Evolutionary conservation across 306 rosid species (phyloP).

Genomic region (Bauhinia variegata): DNA sequence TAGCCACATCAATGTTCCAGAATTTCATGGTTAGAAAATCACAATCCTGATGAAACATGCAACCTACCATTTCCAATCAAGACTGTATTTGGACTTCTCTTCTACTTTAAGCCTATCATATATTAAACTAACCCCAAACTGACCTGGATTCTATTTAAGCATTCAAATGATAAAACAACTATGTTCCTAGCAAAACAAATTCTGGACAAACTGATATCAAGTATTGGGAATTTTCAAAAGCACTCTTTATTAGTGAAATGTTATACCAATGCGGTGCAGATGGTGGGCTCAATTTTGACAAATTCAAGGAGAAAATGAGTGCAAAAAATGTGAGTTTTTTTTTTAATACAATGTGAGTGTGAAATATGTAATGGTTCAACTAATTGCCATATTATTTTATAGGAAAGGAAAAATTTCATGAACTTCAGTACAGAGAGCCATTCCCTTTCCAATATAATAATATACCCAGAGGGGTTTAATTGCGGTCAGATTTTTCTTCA

Average conservation of each 20-base stretch:
- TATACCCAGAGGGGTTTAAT: not conserved
- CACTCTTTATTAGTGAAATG: not conserved
- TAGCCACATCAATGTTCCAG: not conserved
- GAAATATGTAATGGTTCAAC: not conserved
- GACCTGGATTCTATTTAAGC: not conserved
- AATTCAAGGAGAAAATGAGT: not conserved
- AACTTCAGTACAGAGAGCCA: not conserved
- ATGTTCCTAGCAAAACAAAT: not conserved
- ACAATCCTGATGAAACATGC: not conserved
- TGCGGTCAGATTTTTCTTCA: not conserved
- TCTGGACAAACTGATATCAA: slow-evolving; percentile 3
- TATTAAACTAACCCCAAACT: slow-evolving; percentile 8
- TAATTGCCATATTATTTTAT: not conserved
- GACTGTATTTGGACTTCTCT: slow-evolving; percentile 11
- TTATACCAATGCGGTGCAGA: not conserved
- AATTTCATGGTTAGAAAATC: slow-evolving; percentile 18
- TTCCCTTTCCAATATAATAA: not conserved
- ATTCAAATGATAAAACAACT: not conserved
- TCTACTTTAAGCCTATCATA: slow-evolving; percentile 5
- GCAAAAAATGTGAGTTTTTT: not conserved
- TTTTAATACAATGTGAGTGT: too few species aligned
- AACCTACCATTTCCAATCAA: slow-evolving; percentile 6
- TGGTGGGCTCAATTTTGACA: slow-evolving; percentile 19
- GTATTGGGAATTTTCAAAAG: not conserved
- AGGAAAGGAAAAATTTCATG: too few species aligned